phyloP scores from a whole-genome alignment of 495 filamentous ascomycete genomes.

The Immersiella caudata region DNA sequence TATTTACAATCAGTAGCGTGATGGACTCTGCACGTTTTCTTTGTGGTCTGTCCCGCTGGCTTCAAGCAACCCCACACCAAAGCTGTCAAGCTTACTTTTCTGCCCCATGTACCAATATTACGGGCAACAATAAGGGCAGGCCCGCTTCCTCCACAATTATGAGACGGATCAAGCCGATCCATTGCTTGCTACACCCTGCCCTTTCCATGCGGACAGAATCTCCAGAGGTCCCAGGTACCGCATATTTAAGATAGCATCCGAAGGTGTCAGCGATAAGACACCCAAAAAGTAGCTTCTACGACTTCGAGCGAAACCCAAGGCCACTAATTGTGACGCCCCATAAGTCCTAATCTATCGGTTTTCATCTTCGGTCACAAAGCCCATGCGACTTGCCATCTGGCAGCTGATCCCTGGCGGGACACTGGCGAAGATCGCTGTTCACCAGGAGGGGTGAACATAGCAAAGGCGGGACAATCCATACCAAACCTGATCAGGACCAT shows the following conservation, averaged over 20 bases:
- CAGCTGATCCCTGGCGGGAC: slow-evolving; percentile 19
- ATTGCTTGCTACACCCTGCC: background rate
- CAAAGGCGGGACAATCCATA: background rate
- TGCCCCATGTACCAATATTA: background rate
- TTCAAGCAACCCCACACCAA: background rate
- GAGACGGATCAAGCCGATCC: slow-evolving; percentile 12
- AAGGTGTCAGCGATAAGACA: background rate
- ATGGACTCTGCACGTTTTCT: no score
- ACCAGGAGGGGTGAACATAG: slow-evolving; percentile 21
- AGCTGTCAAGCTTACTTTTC: background rate
- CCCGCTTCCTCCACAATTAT: slow-evolving; percentile 14
- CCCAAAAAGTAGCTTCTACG: background rate
- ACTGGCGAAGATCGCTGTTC: background rate
- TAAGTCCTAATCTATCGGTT: background rate
- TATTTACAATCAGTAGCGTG: background rate
- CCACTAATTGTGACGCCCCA: no score
- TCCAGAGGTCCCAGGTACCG: background rate
- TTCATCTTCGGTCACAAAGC: background rate
- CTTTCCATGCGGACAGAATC: background rate
- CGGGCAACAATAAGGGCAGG: background rate
- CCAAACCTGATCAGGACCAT: slow-evolving; percentile 1
- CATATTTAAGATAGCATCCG: background rate
- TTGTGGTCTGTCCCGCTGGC: no score
- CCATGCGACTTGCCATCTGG: slow-evolving; percentile 15
- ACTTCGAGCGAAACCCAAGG: no score